A percentile compares a stretch with the other conserved stretches of the same genome.
Conservation (phyloP, 2,329 filamentous ascomycete species). For the Verticillium nubilum region DNA sequence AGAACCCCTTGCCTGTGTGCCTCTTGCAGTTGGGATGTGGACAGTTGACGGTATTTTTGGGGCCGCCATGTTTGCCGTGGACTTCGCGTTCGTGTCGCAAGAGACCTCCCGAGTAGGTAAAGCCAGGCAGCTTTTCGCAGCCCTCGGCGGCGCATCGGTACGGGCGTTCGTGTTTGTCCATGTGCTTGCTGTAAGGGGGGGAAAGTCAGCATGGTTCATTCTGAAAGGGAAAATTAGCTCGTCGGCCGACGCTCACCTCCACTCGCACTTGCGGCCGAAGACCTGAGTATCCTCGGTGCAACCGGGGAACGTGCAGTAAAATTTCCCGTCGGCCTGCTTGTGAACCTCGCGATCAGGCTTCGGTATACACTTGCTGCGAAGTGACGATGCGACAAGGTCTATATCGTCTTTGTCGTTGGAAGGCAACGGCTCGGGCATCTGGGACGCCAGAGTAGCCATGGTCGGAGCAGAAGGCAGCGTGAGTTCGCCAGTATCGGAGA, state of each 20-base stretch:
- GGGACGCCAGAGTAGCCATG: constrained; percentile 24
- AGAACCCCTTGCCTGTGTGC: constrained; percentile 83
- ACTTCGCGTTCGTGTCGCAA: constrained; percentile 90
- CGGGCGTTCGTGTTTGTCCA: constrained; percentile 95
- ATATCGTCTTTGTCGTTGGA: constrained; percentile 12
- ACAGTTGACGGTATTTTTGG: constrained; percentile 82
- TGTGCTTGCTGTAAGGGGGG: constrained; percentile 68
- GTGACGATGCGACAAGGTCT: constrained; percentile 11
- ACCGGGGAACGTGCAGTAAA: constrained; percentile 64
- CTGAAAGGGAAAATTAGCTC: not conserved
- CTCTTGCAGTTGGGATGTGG: constrained; percentile 85
- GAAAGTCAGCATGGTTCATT: constrained; percentile 15
- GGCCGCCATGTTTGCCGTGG: constrained; percentile 82
- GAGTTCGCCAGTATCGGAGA: constrained; percentile 31
- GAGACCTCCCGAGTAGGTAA: constrained; percentile 90
- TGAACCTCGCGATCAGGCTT: constrained; percentile 53
- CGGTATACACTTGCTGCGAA: constrained; percentile 46
- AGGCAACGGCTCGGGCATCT: constrained; percentile 24
- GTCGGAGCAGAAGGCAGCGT: constrained; percentile 25
- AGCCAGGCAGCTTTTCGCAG: constrained; percentile 87
- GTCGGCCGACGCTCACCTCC: constrained; percentile 64
- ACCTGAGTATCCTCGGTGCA: constrained; percentile 60
- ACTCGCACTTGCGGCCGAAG: constrained; percentile 85
- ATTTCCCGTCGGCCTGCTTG: constrained; percentile 69
- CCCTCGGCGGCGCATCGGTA: constrained; percentile 80